Evolutionary conservation across 1,284 basidiomycete species (phyloP).

Genomic region (Xerocomus amazonicus): DNA sequence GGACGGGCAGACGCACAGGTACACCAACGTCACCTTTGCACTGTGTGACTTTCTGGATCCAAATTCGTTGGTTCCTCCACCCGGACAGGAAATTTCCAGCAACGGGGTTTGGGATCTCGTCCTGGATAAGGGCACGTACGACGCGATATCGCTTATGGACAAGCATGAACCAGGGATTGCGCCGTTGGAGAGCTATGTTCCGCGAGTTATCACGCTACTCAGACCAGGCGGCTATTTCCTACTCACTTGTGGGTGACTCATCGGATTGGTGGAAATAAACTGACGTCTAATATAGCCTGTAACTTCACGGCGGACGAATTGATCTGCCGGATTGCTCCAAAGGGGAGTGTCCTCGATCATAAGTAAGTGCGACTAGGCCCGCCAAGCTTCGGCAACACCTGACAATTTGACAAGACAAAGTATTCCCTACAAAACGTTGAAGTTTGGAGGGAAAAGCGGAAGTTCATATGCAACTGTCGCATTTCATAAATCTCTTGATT

Average conservation of each 20-base stretch:
- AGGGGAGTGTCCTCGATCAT: constrained; percentile 51
- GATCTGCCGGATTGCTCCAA: constrained; percentile 50
- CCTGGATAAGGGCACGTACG: constrained; percentile 81
- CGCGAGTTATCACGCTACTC: constrained; percentile 54
- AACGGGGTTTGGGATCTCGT: constrained; percentile 59
- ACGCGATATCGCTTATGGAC: constrained; percentile 79
- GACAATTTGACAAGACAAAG: constrained; percentile 48
- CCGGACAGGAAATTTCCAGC: constrained; percentile 20
- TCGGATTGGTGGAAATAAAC: neutral
- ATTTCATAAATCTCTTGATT: constrained; percentile 49
- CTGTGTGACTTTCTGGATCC: constrained; percentile 60
- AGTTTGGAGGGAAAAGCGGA: constrained; percentile 74
- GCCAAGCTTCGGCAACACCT: neutral
- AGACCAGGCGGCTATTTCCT: constrained; percentile 72
- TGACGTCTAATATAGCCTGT: constrained; percentile 55
- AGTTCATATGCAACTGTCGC: constrained; percentile 72
- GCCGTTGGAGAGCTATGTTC: constrained; percentile 62
- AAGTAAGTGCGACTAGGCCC: constrained; percentile 47
- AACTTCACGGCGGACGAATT: constrained; percentile 89
- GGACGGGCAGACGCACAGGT: constrained; percentile 13
- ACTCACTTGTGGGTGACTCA: constrained; percentile 69
- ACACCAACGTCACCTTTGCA: constrained; percentile 46
- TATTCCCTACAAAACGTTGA: constrained; percentile 67
- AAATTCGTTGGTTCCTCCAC: constrained; percentile 38
- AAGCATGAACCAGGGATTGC: constrained; percentile 53